These are phyloP conservation scores for Chrysanthemum seticuspe DNA, from an alignment of 129 eudicot genomes.

Conservation along the genomic window DNA sequence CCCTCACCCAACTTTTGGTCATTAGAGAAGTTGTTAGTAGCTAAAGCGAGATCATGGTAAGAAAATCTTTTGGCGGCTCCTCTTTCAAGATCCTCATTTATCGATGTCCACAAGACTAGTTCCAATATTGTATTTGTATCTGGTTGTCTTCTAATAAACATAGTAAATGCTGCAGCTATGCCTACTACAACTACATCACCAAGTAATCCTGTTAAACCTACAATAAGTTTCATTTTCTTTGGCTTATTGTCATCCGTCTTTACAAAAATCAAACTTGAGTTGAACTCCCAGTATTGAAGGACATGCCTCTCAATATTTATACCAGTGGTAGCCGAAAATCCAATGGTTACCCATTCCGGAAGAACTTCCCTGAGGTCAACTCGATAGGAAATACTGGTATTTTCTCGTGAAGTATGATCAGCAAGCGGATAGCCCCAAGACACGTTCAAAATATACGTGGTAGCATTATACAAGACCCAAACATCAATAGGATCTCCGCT, in stretches of 20 bases:
- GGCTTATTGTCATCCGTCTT: conserved; percentile 12
- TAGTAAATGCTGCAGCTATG: neutral
- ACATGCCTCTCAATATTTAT: conserved; percentile 21
- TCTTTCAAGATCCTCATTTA: conserved; percentile 45
- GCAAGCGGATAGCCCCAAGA: conserved; percentile 30
- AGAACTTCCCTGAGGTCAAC: conserved; percentile 43
- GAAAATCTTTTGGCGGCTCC: conserved; percentile 48
- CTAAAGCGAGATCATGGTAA: conserved; percentile 37
- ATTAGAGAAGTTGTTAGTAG: conserved; percentile 46
- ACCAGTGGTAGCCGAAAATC: conserved; percentile 57
- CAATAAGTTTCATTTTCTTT: conserved; percentile 21
- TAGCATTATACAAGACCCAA: conserved; percentile 42
- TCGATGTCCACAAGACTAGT: conserved; percentile 26
- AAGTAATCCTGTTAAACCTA: conserved; percentile 26
- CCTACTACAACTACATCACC: conserved; percentile 16
- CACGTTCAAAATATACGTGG: conserved; percentile 31
- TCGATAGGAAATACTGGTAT: conserved; percentile 33
- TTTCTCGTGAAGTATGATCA: conserved; percentile 6
- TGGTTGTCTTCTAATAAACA: conserved; percentile 21
- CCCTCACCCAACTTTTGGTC: conserved; percentile 54
- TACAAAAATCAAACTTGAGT: conserved; percentile 21
- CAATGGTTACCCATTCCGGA: conserved; percentile 30
- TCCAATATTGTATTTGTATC: conserved; percentile 6
- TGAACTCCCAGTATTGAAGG: conserved; percentile 44
- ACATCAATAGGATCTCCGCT: conserved; percentile 39